A percentile compares a stretch with the other conserved stretches of the same genome.
Conservation (phyloP, 768 basidiomycete species). For the Mycena vitilis region DNA sequence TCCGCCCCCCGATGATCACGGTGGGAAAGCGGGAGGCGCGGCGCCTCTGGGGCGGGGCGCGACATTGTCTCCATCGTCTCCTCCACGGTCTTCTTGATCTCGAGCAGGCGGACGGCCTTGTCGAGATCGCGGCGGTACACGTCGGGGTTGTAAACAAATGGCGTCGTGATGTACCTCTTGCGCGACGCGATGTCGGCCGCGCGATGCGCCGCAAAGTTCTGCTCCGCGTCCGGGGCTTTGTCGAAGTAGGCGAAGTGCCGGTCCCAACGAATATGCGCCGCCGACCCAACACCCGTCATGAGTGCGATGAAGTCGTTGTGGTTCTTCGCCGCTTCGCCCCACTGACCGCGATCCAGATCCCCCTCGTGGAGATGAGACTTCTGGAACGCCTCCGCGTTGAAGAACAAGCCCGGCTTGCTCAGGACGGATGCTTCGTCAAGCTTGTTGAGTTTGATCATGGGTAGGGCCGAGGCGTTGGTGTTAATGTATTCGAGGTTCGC, state of each 20-base stretch:
- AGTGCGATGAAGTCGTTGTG: neutral
- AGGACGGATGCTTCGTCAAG: too few species aligned
- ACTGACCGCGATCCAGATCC: slow-evolving; percentile 8
- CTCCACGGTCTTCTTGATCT: neutral
- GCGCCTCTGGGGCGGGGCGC: too few species aligned
- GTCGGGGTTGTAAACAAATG: neutral
- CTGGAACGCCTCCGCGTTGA: slow-evolving; percentile 10
- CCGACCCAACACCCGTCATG: neutral
- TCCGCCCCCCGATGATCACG: neutral
- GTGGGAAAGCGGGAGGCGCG: too few species aligned
- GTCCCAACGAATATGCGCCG: neutral
- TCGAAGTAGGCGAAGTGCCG: slow-evolving; percentile 15
- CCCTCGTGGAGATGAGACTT: neutral
- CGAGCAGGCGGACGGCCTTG: neutral
- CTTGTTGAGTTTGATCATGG: neutral
- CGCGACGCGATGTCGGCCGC: neutral
- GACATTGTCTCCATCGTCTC: neutral
- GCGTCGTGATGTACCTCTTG: neutral
- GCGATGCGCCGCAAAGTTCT: slow-evolving; percentile 3
- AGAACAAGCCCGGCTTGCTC: neutral
- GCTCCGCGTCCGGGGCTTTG: neutral
- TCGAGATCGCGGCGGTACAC: neutral
- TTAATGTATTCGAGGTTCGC: slow-evolving; percentile 4
- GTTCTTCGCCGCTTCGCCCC: slow-evolving; percentile 3
- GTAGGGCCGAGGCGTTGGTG: neutral